phyloP scores from a whole-genome alignment of 768 basidiomycete genomes.

The Psilocybe cubensis region DNA sequence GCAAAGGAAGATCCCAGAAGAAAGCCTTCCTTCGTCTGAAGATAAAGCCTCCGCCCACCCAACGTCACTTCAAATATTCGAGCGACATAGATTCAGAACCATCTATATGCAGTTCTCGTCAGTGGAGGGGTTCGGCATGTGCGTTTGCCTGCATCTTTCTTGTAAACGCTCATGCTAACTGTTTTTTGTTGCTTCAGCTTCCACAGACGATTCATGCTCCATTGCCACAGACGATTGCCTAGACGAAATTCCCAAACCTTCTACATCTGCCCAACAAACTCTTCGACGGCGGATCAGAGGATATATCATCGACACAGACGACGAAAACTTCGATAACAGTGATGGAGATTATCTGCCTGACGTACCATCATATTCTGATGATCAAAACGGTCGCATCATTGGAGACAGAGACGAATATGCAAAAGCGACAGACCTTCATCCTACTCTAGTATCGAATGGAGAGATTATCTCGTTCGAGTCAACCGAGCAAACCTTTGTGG shows the following conservation, averaged over 20 bases:
- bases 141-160: background rate
- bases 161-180: background rate
- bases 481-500: conserved; percentile 5
- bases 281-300: conserved; percentile 35
- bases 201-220: background rate
- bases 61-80: background rate
- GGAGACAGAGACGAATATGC: background rate
- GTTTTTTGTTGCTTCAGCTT: background rate
- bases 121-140: background rate
- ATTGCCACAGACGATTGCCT: background rate
- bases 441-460: background rate
- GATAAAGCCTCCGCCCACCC: conserved; percentile 24
- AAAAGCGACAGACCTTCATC: background rate
- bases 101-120: background rate
- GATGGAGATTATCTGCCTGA: background rate
- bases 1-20: conserved; percentile 43
- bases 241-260: background rate
- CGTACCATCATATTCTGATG: background rate
- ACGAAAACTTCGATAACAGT: conserved; percentile 24
- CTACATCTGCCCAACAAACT: conserved; percentile 9
- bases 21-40: conserved; percentile 35
- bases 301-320: conserved; percentile 48
- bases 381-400: background rate
- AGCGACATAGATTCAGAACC: background rate
- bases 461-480: background rate